A percentile compares a stretch with the other conserved stretches of the same genome.
Conservation (phyloP, 805 yeast genomes). For the Yarrowia sp. region DNA sequence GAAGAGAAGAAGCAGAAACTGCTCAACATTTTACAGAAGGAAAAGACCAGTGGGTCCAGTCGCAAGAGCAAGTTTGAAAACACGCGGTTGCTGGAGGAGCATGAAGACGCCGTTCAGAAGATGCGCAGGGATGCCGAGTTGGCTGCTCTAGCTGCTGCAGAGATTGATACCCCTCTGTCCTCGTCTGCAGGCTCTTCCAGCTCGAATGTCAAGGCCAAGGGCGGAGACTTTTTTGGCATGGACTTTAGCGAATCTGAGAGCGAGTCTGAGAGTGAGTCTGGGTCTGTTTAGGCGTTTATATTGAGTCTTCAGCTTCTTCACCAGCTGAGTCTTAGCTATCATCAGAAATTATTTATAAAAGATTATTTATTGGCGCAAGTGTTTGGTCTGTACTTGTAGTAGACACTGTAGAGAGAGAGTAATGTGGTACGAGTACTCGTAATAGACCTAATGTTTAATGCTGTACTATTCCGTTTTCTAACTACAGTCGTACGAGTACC, state of each 20-base stretch:
- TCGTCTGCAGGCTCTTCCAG: constrained; percentile 1
- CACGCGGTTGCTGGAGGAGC: constrained; percentile 40
- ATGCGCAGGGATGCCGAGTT: constrained; percentile 39
- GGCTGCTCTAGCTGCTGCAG: constrained; percentile 29
- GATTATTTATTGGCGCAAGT: too few relatives aligned
- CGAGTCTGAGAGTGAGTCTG: background rate
- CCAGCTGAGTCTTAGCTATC: too few relatives aligned
- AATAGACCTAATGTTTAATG: too few relatives aligned
- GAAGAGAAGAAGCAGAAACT: constrained; percentile 42
- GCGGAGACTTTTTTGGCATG: constrained; percentile 11
- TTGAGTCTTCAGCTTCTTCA: too few relatives aligned
- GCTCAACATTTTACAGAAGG: constrained; percentile 36
- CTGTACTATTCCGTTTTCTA: too few relatives aligned
- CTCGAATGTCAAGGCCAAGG: constrained; percentile 9
- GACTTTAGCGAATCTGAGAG: constrained; percentile 15
- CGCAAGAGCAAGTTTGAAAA: constrained; percentile 41
- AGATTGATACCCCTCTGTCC: background rate
- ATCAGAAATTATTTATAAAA: too few relatives aligned
- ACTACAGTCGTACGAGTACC: too few relatives aligned
- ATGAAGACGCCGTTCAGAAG: constrained; percentile 35
- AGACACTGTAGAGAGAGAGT: too few relatives aligned
- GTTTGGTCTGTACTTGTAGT: too few relatives aligned
- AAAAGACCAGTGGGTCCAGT: constrained; percentile 23
- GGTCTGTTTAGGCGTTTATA: background rate
- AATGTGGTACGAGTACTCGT: too few relatives aligned